Evolutionary conservation across 371 early-diverging fungal genomes (phyloP), one percentile per base, ranked within the genome.

Genomic region (Mortierella sp.): DNA sequence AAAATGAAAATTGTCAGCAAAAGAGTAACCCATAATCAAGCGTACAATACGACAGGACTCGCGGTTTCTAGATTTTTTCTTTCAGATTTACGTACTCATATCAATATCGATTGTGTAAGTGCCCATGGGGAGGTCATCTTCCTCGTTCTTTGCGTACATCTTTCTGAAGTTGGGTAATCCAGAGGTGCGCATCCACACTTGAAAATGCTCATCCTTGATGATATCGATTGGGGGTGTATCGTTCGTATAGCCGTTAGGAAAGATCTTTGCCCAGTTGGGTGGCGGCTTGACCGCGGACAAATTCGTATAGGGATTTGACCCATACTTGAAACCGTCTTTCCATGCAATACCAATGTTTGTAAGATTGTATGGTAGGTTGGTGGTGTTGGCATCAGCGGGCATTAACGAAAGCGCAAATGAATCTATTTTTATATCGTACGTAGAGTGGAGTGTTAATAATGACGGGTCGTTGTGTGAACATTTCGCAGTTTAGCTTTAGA

Each of bases 111-210:
- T 77, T 69, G 90, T 86, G 86, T 95, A 95, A 53, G 86, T 83
- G 19, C 94, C 95, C 33, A 76, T 84, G 58, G 67, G 53, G 65
- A 95, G 86, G 19, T 72, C 73, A 2, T 88, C 86, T n/a, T 82
- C 58, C 52, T 90, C 90, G 67, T 90, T 93, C 77, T 91, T 88
- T 24, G 94, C 97, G 89, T 96, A 99, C 45, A 99, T 87, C 86
- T 99, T 99, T 58, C 98, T 91, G 85, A 99, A 99, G 63, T 92
- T 96, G 52, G 99, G 98, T 67, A 99, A 87, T 0, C 98, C 98
- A 8, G 98, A 96, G 0, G 96, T 93, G 57, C 97, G 92, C 97
- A 99, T 98, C 99, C 99, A 99, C n/a, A 99, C 99, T 85, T 96
- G 94, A 74, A 99, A 94, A 57, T 93, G 88, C 86, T 98, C 95